Evolutionary conservation across 2,329 filamentous ascomycete species (phyloP).

Genomic region (Paecilomyces niveus): DNA sequence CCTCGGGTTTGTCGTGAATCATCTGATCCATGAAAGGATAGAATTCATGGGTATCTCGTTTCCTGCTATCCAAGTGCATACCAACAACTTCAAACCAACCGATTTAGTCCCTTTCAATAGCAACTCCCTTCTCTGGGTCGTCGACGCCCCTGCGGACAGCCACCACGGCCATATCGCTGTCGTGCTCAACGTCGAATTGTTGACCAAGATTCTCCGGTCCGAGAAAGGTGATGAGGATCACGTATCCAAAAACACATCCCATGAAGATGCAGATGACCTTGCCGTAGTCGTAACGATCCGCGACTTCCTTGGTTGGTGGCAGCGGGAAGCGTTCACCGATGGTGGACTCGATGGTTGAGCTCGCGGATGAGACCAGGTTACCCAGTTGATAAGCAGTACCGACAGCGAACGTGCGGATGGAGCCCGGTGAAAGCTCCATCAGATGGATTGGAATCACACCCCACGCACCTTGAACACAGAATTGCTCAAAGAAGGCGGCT

Average conservation of each 20-base stretch:
- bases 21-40: not conserved
- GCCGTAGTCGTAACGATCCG: slow-evolving; percentile 63
- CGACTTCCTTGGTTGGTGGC: slow-evolving; percentile 44
- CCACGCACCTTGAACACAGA: slow-evolving; percentile 72
- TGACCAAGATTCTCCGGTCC: slow-evolving; percentile 44
- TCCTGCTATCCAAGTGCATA: not conserved
- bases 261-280: slow-evolving; percentile 88
- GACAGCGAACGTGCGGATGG: slow-evolving; percentile 56
- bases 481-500: slow-evolving; percentile 77
- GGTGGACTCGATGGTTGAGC: slow-evolving; percentile 67
- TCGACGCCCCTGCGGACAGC: slow-evolving; percentile 25
- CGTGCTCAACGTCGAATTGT: slow-evolving; percentile 42
- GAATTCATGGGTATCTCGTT: not conserved
- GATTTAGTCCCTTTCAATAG: slow-evolving; percentile 4
- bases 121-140: slow-evolving; percentile 23
- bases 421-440: slow-evolving; percentile 56
- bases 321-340: slow-evolving; percentile 71
- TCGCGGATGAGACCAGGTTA: slow-evolving; percentile 54
- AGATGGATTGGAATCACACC: slow-evolving; percentile 65
- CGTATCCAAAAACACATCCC: slow-evolving; percentile 67
- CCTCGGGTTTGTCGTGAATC: not conserved
- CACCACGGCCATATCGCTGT: slow-evolving; percentile 40
- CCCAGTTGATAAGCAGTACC: slow-evolving; percentile 59
- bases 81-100: not conserved
- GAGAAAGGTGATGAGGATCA: slow-evolving; percentile 44